These are phyloP conservation scores for Acer campestre DNA, from an alignment of 345 rosid genomes.

Conservation along the genomic window DNA sequence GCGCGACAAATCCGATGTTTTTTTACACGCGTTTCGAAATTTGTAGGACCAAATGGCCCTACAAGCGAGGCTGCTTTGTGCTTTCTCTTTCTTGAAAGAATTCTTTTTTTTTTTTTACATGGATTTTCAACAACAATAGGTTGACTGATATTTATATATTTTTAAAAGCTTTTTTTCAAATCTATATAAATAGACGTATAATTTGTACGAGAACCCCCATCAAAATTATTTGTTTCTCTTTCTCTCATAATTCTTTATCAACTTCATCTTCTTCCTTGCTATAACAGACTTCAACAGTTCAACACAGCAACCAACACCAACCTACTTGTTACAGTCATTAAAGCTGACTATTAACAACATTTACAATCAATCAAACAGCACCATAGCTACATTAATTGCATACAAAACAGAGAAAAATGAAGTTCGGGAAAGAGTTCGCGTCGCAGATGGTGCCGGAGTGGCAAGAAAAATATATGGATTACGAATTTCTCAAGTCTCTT, in stretches of 20 bases:
- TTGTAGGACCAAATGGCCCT: too few species aligned
- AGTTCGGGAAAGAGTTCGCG: slow-evolving; percentile 70
- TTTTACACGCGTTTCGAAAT: neutral
- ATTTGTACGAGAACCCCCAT: neutral
- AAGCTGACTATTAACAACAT: too few species aligned
- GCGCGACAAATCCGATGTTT: neutral
- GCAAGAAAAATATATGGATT: slow-evolving; percentile 73
- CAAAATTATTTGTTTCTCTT: neutral
- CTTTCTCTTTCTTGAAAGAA: neutral
- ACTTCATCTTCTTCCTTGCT: too few species aligned
- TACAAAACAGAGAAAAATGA: slow-evolving; percentile 37
- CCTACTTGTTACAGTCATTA: neutral
- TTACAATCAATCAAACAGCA: neutral
- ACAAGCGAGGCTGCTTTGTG: too few species aligned
- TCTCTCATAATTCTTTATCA: too few species aligned
- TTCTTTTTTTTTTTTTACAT: neutral
- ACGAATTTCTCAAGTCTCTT: slow-evolving; percentile 47
- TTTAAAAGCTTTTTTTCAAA: neutral
- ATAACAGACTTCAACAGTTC: neutral
- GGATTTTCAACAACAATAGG: neutral
- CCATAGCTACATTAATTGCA: neutral
- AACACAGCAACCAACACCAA: neutral
- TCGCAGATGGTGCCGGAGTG: slow-evolving; percentile 84
- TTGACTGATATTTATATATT: neutral
- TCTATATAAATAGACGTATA: neutral